Evolutionary conservation across 2,329 filamentous ascomycete species (phyloP).

Genomic region (Microdochium trichocladiopsis): DNA sequence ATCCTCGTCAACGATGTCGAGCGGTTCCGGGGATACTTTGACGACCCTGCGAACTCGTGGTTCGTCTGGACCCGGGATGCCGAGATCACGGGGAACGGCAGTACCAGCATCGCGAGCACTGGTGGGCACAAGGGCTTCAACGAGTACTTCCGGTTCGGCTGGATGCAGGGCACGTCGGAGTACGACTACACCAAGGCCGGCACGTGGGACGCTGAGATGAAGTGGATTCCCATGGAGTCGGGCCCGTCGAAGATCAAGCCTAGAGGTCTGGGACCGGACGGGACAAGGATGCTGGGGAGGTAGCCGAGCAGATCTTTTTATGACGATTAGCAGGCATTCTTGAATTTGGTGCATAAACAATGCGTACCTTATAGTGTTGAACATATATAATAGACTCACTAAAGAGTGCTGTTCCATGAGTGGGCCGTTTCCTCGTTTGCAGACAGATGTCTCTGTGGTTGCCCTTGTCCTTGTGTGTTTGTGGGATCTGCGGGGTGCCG

Average conservation of each 20-base stretch:
- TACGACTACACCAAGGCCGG: slow-evolving; percentile 74
- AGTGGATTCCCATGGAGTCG: slow-evolving; percentile 58
- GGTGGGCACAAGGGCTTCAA: slow-evolving; percentile 20
- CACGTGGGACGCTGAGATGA: slow-evolving; percentile 55
- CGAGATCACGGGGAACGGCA: slow-evolving; percentile 3
- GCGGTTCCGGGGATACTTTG: slow-evolving; percentile 65
- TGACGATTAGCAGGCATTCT: not conserved
- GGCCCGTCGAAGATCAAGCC: slow-evolving; percentile 46
- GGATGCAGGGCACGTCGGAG: slow-evolving; percentile 55
- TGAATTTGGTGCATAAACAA: not conserved
- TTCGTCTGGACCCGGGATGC: slow-evolving; percentile 55
- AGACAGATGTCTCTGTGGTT: too few relatives aligned
- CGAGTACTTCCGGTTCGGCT: slow-evolving; percentile 75
- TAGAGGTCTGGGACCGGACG: not conserved
- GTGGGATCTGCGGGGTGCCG: too few relatives aligned
- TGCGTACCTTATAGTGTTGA: too few relatives aligned
- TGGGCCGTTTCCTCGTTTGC: too few relatives aligned
- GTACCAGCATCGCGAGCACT: not conserved
- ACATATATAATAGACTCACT: too few relatives aligned
- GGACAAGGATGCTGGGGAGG: not conserved
- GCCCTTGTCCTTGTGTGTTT: too few relatives aligned
- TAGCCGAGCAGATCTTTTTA: not conserved
- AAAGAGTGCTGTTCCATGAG: too few relatives aligned
- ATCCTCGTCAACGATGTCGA: slow-evolving; percentile 84
- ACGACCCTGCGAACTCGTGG: slow-evolving; percentile 38